Evolutionary conservation across 2,329 filamentous ascomycete genomes (phyloP).

Genomic region (Aplosporella prunicola): DNA sequence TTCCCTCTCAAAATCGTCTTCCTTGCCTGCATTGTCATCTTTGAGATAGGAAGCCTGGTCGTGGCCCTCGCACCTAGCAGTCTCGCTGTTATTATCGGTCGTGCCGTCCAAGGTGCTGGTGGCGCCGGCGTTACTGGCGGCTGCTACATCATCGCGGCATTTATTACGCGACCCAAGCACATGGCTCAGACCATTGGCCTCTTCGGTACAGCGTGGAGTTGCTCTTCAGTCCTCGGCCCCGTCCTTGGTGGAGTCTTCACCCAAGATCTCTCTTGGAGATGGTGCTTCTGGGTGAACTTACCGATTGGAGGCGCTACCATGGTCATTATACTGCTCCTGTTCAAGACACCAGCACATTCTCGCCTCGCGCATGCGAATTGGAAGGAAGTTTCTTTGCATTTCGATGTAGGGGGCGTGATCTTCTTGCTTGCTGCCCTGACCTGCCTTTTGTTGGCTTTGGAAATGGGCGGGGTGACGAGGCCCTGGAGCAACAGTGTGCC

Average conservation of each 20-base stretch:
- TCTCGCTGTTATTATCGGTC: conserved; percentile 37
- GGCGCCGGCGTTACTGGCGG: conserved; percentile 41
- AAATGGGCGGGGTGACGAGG: conserved; percentile 24
- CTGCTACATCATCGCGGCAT: conserved; percentile 41
- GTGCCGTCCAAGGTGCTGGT: conserved; percentile 42
- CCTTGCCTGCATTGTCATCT: conserved; percentile 29
- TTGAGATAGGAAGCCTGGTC: conserved; percentile 46
- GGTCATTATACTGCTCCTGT: conserved; percentile 30
- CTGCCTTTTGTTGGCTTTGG: conserved; percentile 23
- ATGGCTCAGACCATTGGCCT: conserved; percentile 13
- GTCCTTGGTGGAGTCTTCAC: conserved; percentile 14
- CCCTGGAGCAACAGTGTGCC: neutral
- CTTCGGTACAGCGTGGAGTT: conserved; percentile 8
- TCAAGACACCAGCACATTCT: conserved; percentile 25
- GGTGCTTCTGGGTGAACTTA: conserved; percentile 37
- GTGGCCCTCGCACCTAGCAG: conserved; percentile 20
- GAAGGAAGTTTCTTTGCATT: conserved; percentile 2
- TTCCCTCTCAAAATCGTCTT: conserved; percentile 28
- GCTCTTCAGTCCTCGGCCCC: conserved; percentile 17
- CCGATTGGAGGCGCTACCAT: conserved; percentile 35
- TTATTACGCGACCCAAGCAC: conserved; percentile 33
- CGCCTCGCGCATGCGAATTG: conserved; percentile 15
- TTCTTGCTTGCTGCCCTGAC: conserved; percentile 26
- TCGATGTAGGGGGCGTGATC: conserved; percentile 22
- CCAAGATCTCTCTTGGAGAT: conserved; percentile 27